Evolutionary conservation across 2,329 filamentous ascomycete genomes (phyloP), one percentile per base, ranked within the genome.

Genomic region (Didymella exigua): DNA sequence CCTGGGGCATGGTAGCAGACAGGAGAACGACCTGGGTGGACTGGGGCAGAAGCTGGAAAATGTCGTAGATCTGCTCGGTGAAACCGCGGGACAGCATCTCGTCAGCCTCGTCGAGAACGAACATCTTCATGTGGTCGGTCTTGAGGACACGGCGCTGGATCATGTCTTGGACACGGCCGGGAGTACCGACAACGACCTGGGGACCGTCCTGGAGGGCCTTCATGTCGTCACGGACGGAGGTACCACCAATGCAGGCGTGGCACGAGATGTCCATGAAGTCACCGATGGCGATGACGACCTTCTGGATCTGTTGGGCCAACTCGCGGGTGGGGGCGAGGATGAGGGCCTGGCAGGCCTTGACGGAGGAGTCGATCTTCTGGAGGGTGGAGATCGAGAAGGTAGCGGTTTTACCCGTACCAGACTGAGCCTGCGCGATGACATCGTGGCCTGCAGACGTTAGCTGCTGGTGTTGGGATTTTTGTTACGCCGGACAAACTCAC

Each of bases 31-130:
- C 95, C 86, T 99, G 95, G 76, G 93, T 99, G 62, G 91, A 93
- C 82, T 96, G 95, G 54, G 95, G 95, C 50, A 99, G 89, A 59
- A 97, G 90, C 82, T 96, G 93, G 89, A 97, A 99, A 82, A 99
- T 96, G 80, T 99, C 95, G 86, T 99, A 99, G 83, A 99, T 99
- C 84, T 99, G 95, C 85, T 99, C 95, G 73, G 93, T 96, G 88
- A 99, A 99, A 85, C 95, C 95, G 75, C 93, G 93, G 77, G 91
- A 96, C 83, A 99, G 87, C 90, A 99, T 97, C 83, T 99, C 95
- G 78, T 99, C 95, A 73, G 95, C 95, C 85, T 99, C 95, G 77
- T 99, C 95, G 71, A 99, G 91, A 72, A 99, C 92, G 80, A 99
- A 96, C 90, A 98, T 96, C 89, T 99, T 99, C 87, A 99, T 97